Evolutionary conservation across 225 moss, liverwort and hornwort genomes (phyloP).

Genomic region (Physcomitrellopsis africana): DNA sequence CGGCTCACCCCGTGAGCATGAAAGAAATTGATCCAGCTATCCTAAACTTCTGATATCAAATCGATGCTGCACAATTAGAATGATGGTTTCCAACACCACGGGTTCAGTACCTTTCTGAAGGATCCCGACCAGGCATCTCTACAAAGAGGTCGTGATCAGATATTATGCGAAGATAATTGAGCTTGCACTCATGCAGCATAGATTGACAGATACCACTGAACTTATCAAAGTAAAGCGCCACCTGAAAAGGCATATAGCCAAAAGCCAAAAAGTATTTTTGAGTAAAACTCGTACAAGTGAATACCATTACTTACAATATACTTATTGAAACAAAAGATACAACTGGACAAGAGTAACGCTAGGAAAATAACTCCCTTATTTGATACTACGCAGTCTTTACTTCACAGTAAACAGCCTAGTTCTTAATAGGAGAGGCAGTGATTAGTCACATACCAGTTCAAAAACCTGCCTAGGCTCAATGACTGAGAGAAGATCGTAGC

Average conservation of each 20-base stretch:
- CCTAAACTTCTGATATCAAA: too few relatives aligned
- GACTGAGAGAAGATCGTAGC: constrained; percentile 95
- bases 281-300: not conserved
- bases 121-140: constrained; percentile 97
- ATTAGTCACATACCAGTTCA: constrained; percentile 69
- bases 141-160: constrained; percentile 99
- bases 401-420: not conserved
- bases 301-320: not conserved
- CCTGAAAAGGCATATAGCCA: constrained; percentile 44
- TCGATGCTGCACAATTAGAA: too few relatives aligned
- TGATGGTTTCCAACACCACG: not conserved
- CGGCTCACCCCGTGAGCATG: too few relatives aligned
- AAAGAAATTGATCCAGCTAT: too few relatives aligned
- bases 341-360: too few relatives aligned
- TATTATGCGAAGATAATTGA: constrained; percentile 89
- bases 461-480: constrained; percentile 98
- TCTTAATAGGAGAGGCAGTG: constrained; percentile 18
- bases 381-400: constrained; percentile 1
- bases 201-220: constrained; percentile 87
- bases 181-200: constrained; percentile 97
- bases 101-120: constrained; percentile 79
- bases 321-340: too few relatives aligned
- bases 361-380: constrained; percentile 13
- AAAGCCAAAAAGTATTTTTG: not conserved
- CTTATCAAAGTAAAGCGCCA: constrained; percentile 94